Conservation (phyloP, 345 rosid species). For the Citrus inodora region DNA sequence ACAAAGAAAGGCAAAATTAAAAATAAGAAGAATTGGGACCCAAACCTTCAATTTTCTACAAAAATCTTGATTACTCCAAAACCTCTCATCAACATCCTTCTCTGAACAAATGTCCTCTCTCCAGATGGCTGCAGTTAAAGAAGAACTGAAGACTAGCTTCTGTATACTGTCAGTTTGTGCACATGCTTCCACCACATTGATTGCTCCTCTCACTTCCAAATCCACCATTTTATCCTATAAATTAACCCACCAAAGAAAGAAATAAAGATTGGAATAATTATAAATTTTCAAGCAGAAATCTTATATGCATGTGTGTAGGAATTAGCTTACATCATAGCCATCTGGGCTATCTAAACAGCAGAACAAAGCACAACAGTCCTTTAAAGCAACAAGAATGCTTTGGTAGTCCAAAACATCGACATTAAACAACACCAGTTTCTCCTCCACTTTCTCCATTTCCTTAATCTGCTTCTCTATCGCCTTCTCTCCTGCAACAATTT, state of each 20-base stretch:
- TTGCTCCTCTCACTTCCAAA: slow-evolving; percentile 80
- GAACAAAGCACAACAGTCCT: slow-evolving; percentile 65
- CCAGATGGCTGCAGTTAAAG: slow-evolving; percentile 83
- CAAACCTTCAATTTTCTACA: slow-evolving; percentile 74
- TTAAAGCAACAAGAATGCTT: slow-evolving; percentile 68
- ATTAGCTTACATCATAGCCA: slow-evolving; percentile 55
- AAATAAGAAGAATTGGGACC: background rate
- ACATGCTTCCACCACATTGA: slow-evolving; percentile 83
- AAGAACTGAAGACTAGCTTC: slow-evolving; percentile 69
- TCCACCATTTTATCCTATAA: slow-evolving; percentile 53
- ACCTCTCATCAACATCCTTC: slow-evolving; percentile 71
- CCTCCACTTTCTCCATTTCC: slow-evolving; percentile 60
- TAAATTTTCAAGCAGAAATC: background rate
- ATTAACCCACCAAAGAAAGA: background rate
- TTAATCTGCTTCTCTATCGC: slow-evolving; percentile 60
- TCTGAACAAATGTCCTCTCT: slow-evolving; percentile 55
- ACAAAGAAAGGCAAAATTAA: background rate
- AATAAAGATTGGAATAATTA: background rate
- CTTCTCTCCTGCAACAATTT: slow-evolving; percentile 37
- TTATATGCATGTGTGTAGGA: background rate
- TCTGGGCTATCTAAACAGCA: slow-evolving; percentile 69
- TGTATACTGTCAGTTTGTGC: slow-evolving; percentile 62
- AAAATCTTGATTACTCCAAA: slow-evolving; percentile 71
- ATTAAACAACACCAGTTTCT: slow-evolving; percentile 44
- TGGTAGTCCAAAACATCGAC: slow-evolving; percentile 77